Percentiles rank a stretch among this genome's conserved stretches.
These are phyloP conservation scores for Colletotrichum musicola DNA, from an alignment of 2,329 filamentous ascomycete genomes.

Conservation along the genomic window DNA sequence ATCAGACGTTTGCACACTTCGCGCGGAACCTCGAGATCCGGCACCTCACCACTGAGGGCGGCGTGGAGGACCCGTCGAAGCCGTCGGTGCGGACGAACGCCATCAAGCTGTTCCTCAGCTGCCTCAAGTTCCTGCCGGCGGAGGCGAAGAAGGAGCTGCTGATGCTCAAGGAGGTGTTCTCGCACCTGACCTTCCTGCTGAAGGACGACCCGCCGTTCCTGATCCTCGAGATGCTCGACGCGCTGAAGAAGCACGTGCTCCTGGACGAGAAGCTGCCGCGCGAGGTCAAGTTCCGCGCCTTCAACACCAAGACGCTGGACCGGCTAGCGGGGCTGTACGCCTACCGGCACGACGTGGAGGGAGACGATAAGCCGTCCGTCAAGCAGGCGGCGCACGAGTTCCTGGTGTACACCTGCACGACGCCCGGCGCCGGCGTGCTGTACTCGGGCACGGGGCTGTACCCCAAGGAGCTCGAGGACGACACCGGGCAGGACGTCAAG, in stretches of 20 bases:
- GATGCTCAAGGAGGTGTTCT: constrained; percentile 82
- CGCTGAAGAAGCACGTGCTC: constrained; percentile 78
- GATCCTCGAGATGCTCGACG: constrained; percentile 79
- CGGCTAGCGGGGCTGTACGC: constrained; percentile 80
- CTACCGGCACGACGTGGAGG: constrained; percentile 62
- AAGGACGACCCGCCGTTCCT: constrained; percentile 82
- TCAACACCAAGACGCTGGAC: constrained; percentile 80
- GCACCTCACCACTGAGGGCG: constrained; percentile 61
- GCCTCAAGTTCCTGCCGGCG: constrained; percentile 81
- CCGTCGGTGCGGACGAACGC: constrained; percentile 88
- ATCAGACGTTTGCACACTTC: constrained; percentile 83
- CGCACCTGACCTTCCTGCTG: constrained; percentile 83
- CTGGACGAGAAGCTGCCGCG: constrained; percentile 80
- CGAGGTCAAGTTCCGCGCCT: constrained; percentile 78
- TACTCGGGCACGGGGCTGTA: constrained; percentile 87
- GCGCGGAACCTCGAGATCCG: constrained; percentile 84
- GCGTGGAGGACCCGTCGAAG: constrained; percentile 73
- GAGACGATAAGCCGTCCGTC: constrained; percentile 63
- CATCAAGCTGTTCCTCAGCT: constrained; percentile 82
- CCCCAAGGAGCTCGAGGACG: constrained; percentile 74
- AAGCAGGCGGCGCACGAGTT: constrained; percentile 81
- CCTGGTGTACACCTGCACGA: constrained; percentile 80
- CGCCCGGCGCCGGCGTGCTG: constrained; percentile 78
- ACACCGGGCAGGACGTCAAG: constrained; percentile 51
- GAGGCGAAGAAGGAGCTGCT: constrained; percentile 86